A percentile compares a stretch with the other conserved stretches of the same genome.
Evolutionary conservation across 2,329 filamentous ascomycete species (phyloP).

Genomic region (Colletotrichum melonis): DNA sequence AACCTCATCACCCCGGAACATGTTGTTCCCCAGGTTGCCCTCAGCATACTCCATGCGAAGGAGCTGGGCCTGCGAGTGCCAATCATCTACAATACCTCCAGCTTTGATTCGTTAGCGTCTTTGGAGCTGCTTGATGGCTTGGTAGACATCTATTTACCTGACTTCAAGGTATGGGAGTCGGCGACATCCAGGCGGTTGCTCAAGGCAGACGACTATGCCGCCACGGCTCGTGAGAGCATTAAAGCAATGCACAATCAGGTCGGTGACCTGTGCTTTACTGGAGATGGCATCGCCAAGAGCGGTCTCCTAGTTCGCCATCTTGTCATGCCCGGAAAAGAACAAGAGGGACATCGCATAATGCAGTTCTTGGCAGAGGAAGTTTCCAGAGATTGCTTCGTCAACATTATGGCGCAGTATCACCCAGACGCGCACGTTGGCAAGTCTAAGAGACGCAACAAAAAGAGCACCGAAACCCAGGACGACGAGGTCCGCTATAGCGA

Average conservation of each 20-base stretch:
- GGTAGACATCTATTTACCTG: constrained; percentile 87
- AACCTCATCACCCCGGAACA: constrained; percentile 90
- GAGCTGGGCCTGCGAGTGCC: constrained; percentile 77
- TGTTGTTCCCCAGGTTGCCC: constrained; percentile 83
- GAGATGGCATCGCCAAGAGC: constrained; percentile 82
- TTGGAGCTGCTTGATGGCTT: constrained; percentile 80
- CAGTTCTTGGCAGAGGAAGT: constrained; percentile 79
- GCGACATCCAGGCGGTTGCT: constrained; percentile 76
- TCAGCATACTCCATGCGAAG: constrained; percentile 79
- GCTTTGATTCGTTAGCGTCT: constrained; percentile 81
- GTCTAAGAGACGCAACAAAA: constrained; percentile 55
- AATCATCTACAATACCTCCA: constrained; percentile 87
- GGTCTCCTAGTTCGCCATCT: constrained; percentile 83
- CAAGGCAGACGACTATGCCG: constrained; percentile 82
- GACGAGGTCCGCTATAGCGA: constrained; percentile 75
- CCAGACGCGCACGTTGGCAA: constrained; percentile 87
- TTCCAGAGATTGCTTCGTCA: constrained; percentile 80
- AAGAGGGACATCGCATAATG: constrained; percentile 80
- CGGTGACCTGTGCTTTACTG: constrained; percentile 84
- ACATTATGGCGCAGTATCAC: constrained; percentile 91
- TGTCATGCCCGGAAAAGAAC: constrained; percentile 85
- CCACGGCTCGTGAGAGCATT: constrained; percentile 80
- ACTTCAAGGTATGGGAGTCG: constrained; percentile 85
- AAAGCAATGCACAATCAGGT: constrained; percentile 85
- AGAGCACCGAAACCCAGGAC: constrained; percentile 43